These are phyloP conservation scores for Dactylis glomerata DNA, from an alignment of 176 grass and related monocot genomes.

Conservation along the genomic window DNA sequence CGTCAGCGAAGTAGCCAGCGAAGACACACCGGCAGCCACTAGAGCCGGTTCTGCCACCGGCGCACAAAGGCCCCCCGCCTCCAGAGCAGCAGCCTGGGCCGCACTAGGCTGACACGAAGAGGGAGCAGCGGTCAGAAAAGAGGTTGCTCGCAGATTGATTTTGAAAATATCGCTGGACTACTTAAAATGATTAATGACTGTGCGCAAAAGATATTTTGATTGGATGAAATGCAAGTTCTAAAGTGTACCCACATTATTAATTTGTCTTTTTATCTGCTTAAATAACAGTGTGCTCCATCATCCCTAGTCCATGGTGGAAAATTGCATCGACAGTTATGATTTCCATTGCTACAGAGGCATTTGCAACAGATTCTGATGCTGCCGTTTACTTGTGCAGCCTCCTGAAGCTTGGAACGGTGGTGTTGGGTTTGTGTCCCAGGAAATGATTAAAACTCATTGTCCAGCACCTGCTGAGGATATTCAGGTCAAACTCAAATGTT, in stretches of 20 bases:
- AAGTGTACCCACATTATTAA: not conserved
- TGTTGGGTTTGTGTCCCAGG: slow-evolving; percentile 90
- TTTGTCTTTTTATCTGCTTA: slow-evolving; percentile 2
- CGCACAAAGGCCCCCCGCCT: no score
- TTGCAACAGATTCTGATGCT: not conserved
- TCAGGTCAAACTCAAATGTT: slow-evolving; percentile 50
- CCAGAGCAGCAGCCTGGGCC: no score
- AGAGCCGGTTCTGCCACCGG: no score
- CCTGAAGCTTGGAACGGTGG: slow-evolving; percentile 83
- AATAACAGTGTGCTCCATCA: not conserved
- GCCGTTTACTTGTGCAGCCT: slow-evolving; percentile 54
- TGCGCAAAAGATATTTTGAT: not conserved
- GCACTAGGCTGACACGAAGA: no score
- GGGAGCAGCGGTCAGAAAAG: no score
- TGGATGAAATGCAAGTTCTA: not conserved
- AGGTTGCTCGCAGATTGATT: no score
- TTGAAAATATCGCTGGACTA: no score
- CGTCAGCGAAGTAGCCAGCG: no score
- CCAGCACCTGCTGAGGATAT: slow-evolving; percentile 69
- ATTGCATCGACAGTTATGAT: not conserved
- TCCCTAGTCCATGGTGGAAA: not conserved
- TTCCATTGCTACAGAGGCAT: not conserved
- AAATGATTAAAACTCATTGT: slow-evolving; percentile 81
- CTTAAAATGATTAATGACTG: not conserved
- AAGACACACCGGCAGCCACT: no score